Evolutionary conservation across 768 basidiomycete genomes (phyloP).

Genomic region (Atractiella rhizophila): DNA sequence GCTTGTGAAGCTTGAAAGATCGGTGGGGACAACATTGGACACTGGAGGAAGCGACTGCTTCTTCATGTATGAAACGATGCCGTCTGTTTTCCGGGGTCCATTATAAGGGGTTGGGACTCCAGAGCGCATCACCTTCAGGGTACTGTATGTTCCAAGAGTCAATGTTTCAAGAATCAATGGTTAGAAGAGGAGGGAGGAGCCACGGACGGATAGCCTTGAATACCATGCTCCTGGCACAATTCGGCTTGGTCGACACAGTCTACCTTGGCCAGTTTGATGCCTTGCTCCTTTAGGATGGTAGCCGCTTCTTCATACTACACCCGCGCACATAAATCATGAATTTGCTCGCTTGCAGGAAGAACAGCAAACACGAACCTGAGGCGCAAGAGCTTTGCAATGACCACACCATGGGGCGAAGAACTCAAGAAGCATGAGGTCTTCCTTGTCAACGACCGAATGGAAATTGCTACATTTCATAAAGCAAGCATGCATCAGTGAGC

Average conservation of each 20-base stretch:
- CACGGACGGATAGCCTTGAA: conserved; percentile 75
- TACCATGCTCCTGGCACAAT: conserved; percentile 61
- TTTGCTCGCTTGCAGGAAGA: not conserved
- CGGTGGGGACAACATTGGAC: conserved; percentile 45
- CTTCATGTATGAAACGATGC: conserved; percentile 85
- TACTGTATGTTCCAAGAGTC: conserved; percentile 28
- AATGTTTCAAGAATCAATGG: not conserved
- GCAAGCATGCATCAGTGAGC: no score
- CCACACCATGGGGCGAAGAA: conserved; percentile 37
- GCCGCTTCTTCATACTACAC: conserved; percentile 35
- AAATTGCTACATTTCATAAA: no score
- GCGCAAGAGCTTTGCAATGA: conserved; percentile 18
- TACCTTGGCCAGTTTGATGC: conserved; percentile 79
- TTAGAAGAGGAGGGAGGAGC: not conserved
- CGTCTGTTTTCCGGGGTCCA: conserved; percentile 80
- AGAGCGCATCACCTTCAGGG: conserved; percentile 71
- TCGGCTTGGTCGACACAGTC: conserved; percentile 89
- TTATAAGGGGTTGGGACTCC: conserved; percentile 55
- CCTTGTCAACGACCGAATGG: conserved; percentile 6
- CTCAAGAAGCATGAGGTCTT: conserved; percentile 39
- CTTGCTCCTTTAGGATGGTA: conserved; percentile 64
- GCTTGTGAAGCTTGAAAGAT: conserved; percentile 58
- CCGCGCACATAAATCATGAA: not conserved
- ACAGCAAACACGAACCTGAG: conserved; percentile 5
- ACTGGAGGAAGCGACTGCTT: conserved; percentile 97